Evolutionary conservation across 495 filamentous ascomycete species (phyloP).

Genomic region (Extremus antarcticus): DNA sequence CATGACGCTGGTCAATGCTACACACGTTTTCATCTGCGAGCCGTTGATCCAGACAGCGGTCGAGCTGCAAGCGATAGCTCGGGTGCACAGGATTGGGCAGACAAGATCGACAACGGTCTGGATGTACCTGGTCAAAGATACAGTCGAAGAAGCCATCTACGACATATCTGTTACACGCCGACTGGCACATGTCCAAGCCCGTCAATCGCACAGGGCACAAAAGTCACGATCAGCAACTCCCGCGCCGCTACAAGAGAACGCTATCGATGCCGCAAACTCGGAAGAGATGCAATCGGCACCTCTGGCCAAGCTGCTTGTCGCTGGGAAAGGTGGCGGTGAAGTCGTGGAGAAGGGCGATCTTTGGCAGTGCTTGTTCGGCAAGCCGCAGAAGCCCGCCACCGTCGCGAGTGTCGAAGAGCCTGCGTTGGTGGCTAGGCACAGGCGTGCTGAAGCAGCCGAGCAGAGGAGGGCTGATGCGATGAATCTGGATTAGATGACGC

Average conservation of each 20-base stretch:
- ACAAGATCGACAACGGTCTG: constrained; percentile 80
- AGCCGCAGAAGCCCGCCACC: constrained; percentile 14
- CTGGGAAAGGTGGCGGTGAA: constrained; percentile 64
- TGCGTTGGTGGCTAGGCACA: constrained; percentile 22
- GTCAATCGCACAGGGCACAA: constrained; percentile 22
- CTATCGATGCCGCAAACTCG: constrained; percentile 71
- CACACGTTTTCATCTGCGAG: constrained; percentile 89
- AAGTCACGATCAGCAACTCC: constrained; percentile 25
- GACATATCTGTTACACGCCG: constrained; percentile 69
- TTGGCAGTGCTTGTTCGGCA: constrained; percentile 73
- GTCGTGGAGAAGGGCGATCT: constrained; percentile 68
- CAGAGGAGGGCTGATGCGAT: neutral
- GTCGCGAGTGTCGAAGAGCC: constrained; percentile 12
- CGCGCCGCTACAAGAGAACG: constrained; percentile 34
- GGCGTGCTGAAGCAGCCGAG: constrained; percentile 28
- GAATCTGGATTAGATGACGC: neutral
- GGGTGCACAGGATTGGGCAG: constrained; percentile 91
- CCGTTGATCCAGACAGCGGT: constrained; percentile 86
- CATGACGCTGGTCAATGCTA: constrained; percentile 82
- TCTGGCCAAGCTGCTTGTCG: constrained; percentile 56
- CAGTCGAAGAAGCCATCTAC: constrained; percentile 84
- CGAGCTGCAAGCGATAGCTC: constrained; percentile 85
- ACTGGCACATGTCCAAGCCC: constrained; percentile 56
- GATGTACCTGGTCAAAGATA: constrained; percentile 81
- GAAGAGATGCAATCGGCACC: constrained; percentile 63